Conservation (phyloP, 768 basidiomycete species). For the Boletus reticulatus region DNA sequence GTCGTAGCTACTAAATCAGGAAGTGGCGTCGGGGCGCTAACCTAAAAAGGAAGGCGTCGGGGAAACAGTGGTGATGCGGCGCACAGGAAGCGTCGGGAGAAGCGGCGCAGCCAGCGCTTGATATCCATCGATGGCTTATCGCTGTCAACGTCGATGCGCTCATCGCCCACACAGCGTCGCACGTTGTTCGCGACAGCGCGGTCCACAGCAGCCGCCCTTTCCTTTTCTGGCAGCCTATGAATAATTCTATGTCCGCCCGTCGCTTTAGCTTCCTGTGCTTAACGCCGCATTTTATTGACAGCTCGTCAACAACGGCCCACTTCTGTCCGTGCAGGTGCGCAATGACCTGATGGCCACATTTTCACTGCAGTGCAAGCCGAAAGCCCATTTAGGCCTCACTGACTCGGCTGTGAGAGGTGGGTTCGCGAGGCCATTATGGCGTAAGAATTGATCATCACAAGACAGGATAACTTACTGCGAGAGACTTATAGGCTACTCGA, state of each 20-base stretch:
- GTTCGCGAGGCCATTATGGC: no score
- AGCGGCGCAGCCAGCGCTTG: conserved; percentile 5
- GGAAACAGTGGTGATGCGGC: conserved; percentile 18
- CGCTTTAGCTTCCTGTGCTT: no score
- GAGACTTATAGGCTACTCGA: neutral
- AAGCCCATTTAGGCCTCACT: no score
- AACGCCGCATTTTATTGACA: neutral
- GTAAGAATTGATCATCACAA: neutral
- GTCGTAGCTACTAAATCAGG: conserved; percentile 19
- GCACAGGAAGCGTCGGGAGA: conserved; percentile 18
- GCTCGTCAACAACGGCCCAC: neutral
- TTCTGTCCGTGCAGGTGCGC: neutral
- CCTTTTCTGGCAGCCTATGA: no score
- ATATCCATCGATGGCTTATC: conserved; percentile 18
- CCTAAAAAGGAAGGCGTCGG: conserved; percentile 22
- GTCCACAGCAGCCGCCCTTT: no score
- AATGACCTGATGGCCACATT: neutral
- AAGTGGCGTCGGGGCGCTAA: conserved; percentile 19
- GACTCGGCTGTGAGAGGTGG: no score
- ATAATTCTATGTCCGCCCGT: no score
- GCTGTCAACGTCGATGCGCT: conserved; percentile 3
- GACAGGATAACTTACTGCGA: neutral
- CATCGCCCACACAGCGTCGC: conserved; percentile 10
- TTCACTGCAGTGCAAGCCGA: no score
- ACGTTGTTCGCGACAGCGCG: conserved; percentile 9